Percentiles rank a stretch among this genome's conserved stretches.
These are phyloP conservation scores for Aspergillus unguis DNA, from an alignment of 2,329 filamentous ascomycete species.

Conservation along the genomic window DNA sequence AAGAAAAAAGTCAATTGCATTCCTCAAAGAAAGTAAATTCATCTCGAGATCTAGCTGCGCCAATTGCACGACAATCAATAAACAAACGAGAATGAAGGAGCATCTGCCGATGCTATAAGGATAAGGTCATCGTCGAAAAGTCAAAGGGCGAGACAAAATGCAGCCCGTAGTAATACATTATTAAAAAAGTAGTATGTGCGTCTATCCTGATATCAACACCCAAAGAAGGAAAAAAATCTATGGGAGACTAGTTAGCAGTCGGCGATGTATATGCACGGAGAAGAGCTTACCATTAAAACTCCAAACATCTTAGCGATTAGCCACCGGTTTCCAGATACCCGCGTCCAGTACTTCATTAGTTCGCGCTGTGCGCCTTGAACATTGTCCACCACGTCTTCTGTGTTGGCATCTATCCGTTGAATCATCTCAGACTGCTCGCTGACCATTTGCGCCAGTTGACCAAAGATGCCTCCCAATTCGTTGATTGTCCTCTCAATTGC, in stretches of 20 bases:
- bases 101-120: conserved; percentile 4
- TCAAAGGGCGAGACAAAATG: conserved; percentile 9
- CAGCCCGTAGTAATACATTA: conserved; percentile 35
- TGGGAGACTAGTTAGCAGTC: not conserved
- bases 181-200: conserved; percentile 15
- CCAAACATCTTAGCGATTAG: conserved; percentile 78
- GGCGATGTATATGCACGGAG: not conserved
- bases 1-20: conserved; percentile 1
- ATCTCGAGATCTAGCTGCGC: conserved; percentile 22
- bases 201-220: conserved; percentile 58
- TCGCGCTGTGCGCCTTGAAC: conserved; percentile 95
- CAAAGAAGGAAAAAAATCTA: conserved; percentile 76
- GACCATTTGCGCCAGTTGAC: conserved; percentile 93
- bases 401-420: conserved; percentile 93
- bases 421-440: conserved; percentile 98
- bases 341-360: conserved; percentile 92
- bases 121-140: conserved; percentile 18
- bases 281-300: conserved; percentile 67
- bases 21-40: conserved; percentile 6
- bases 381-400: conserved; percentile 96
- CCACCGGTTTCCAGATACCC: conserved; percentile 94
- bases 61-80: conserved; percentile 9
- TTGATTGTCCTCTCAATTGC: conserved; percentile 93
- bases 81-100: conserved; percentile 18
- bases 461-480: conserved; percentile 88